phyloP scores from a whole-genome alignment of 805 yeast species.

The Cyberlindnera euphorbiae region DNA sequence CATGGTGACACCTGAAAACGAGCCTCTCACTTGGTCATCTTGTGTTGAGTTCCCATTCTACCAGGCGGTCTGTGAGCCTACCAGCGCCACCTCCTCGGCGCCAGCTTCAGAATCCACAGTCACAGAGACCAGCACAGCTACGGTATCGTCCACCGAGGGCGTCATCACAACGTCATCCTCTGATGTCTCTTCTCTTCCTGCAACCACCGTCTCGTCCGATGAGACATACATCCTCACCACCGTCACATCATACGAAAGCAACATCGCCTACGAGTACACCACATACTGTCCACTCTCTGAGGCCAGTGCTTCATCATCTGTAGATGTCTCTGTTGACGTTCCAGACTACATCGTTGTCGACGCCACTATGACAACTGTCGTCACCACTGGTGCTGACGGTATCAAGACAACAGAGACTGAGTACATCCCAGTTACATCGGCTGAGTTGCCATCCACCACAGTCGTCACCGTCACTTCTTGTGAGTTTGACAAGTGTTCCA shows the following conservation, averaged over 20 bases:
- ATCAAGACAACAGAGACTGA: slow-evolving; percentile 2
- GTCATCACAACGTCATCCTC: slow-evolving; percentile 3
- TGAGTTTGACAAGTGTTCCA: slow-evolving; percentile 9
- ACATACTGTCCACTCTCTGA: slow-evolving; percentile 18
- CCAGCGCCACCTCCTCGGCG: slow-evolving; percentile 7
- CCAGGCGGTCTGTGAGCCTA: slow-evolving; percentile 16
- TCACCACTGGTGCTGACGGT: slow-evolving; percentile 8
- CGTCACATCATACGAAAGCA: slow-evolving; percentile 14
- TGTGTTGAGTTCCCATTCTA: slow-evolving; percentile 26
- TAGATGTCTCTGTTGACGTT: too few relatives aligned
- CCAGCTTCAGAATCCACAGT: slow-evolving; percentile 2
- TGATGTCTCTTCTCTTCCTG: slow-evolving; percentile 3
- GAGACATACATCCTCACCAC: slow-evolving; percentile 16
- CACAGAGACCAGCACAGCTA: slow-evolving; percentile 2
- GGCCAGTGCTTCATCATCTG: too few relatives aligned
- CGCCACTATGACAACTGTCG: not conserved
- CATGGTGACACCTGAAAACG: slow-evolving; percentile 13
- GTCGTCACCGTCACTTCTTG: slow-evolving; percentile 15
- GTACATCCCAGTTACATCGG: slow-evolving; percentile 4
- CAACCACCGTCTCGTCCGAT: slow-evolving; percentile 6
- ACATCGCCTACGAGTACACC: slow-evolving; percentile 13
- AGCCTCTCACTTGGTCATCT: slow-evolving; percentile 18
- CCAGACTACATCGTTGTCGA: slow-evolving; percentile 4
- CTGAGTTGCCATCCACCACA: slow-evolving; percentile 16
- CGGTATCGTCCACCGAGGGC: not conserved